Base-by-base conservation (phyloP, 768 basidiomycete genomes). In the Tricholoma sp. region DNA sequence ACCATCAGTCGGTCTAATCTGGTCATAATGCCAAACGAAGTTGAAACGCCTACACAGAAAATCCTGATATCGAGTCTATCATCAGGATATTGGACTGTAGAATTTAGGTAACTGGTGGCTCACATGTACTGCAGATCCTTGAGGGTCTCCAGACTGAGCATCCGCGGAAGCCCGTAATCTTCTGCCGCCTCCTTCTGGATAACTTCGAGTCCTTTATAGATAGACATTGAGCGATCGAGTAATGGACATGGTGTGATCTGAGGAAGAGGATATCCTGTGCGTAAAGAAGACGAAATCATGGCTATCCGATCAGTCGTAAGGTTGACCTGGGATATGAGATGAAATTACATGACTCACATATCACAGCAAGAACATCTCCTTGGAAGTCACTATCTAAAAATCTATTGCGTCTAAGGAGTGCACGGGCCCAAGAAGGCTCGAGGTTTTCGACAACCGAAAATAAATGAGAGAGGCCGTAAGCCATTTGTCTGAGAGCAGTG, bases 341-440 rank as follows among this genome's bases (percentile, higher is more conserved):
- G 20, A 17, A 18, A 58, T 37, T 24, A 58, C 39, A 48, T n/a
- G 50, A 65, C 81, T 50, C 57, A 88, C 88, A 86, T 56, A 94
- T 84, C 7, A 94, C 88, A 9, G 91, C 88, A 4, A 94, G 76
- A 6, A 92, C 77, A 55, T 94, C 91, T 1, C 92, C 93, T 59
- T 94, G 85, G 61, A 94, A 94, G 60, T 85, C 83, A 0, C 86
- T 77, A 64, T 94, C 91, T 34, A 85, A 73, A 57, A 95, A 80
- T 11, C 89, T 76, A 0, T 90, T 89, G 32, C 91, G 74, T 18
- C 80, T 79, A 15, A 94, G 76, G 60, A 94, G 84, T 0, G 91
- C 91, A 10, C 78, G 76, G 1, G 86, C 77, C 92, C 93, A 95
- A 11, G 83, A 77, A 2, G 84, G 83, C 49, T 92, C 88, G 50